phyloP scores from a whole-genome alignment of 139 green algal genomes.

The Chlorella sorokiniana region DNA sequence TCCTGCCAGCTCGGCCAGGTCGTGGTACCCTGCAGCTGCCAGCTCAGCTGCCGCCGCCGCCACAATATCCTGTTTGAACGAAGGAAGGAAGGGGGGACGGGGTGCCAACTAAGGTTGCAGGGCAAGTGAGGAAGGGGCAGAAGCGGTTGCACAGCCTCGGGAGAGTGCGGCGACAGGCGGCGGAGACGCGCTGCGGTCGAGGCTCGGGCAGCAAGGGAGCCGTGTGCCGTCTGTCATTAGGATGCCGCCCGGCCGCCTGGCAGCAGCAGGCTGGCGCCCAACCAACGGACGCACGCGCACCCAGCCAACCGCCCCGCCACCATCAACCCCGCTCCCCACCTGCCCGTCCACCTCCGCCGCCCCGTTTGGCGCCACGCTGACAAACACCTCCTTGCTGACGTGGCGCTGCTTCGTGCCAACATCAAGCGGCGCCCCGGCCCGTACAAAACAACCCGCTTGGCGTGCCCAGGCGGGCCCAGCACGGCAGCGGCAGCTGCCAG shows the following conservation, averaged over 20 bases:
- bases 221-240: not conserved
- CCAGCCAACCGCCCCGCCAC: no score
- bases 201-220: not conserved
- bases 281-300: not conserved
- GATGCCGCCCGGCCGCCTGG: no score
- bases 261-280: not conserved
- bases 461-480: slow-evolving; percentile 1
- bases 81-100: not conserved
- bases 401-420: not conserved
- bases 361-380: slow-evolving; percentile 15
- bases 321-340: not conserved
- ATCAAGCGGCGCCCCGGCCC: not conserved
- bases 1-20: slow-evolving; percentile 33
- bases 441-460: not conserved
- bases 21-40: slow-evolving; percentile 5
- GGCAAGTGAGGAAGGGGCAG: not conserved
- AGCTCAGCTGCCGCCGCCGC: slow-evolving; percentile 8
- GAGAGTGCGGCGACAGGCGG: no score
- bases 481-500: not conserved
- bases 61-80: slow-evolving; percentile 6
- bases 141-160: not conserved
- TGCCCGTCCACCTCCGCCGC: not conserved
- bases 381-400: slow-evolving; percentile 30
- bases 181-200: no score
- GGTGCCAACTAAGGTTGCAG: not conserved